Conservation (phyloP, 139 green algal species). For the Chlamydomonas sphaeroides region DNA sequence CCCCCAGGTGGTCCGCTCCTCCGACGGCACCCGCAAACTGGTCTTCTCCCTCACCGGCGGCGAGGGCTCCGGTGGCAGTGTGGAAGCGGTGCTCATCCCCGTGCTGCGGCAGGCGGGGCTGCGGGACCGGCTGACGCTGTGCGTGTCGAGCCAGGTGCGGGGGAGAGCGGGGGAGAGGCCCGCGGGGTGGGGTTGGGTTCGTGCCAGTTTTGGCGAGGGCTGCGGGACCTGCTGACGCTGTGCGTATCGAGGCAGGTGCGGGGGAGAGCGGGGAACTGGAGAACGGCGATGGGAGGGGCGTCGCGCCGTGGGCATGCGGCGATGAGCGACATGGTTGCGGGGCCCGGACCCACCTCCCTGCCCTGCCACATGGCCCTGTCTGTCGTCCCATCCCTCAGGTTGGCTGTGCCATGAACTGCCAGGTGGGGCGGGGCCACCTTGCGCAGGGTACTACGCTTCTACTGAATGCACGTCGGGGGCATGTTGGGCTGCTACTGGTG, state of each 20-base stretch:
- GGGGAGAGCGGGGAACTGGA: no score
- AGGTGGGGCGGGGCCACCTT: no score
- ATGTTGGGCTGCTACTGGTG: no score
- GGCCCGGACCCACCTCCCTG: no score
- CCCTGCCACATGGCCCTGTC: background rate
- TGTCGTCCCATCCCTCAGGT: slow-evolving; percentile 53
- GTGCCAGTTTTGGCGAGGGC: no score
- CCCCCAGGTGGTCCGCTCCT: slow-evolving; percentile 55
- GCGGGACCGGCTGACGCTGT: slow-evolving; percentile 74
- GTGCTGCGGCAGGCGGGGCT: slow-evolving; percentile 46
- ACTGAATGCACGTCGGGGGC: no score
- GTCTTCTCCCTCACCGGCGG: slow-evolving; percentile 69
- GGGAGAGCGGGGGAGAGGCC: no score
- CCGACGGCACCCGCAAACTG: slow-evolving; percentile 85
- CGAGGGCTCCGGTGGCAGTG: slow-evolving; percentile 19
- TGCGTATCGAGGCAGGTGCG: slow-evolving; percentile 69
- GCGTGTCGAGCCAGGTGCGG: slow-evolving; percentile 63
- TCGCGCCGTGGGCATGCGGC: no score
- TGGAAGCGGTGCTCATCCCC: slow-evolving; percentile 89
- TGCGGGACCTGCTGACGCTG: slow-evolving; percentile 69
- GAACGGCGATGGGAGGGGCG: no score
- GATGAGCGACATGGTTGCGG: no score
- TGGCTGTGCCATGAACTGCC: slow-evolving; percentile 87
- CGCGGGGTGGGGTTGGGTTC: no score
- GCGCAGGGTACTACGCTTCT: no score